These are phyloP conservation scores for Arctostaphylos glauca DNA, from an alignment of 148 eudicot species.

Conservation along the genomic window DNA sequence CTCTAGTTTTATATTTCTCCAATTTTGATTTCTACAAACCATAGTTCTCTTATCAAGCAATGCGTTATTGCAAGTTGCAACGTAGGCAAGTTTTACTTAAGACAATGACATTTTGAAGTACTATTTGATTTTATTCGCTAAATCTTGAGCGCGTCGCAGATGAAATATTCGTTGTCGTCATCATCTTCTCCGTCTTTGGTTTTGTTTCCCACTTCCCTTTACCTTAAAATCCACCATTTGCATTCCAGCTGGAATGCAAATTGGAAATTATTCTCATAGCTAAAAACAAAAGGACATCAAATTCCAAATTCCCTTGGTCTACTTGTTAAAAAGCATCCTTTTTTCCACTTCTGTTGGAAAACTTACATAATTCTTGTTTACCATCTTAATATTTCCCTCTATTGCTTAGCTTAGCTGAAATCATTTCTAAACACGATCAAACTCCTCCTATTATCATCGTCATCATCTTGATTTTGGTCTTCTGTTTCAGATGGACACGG, in stretches of 20 bases:
- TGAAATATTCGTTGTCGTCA: neutral
- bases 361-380: constrained; percentile 25
- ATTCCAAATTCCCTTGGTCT: constrained; percentile 38
- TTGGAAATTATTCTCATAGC: constrained; percentile 7
- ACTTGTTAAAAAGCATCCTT: constrained; percentile 22
- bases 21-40: neutral
- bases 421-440: constrained; percentile 14
- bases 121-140: neutral
- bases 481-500: constrained; percentile 61
- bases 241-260: constrained; percentile 27
- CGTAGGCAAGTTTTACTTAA: neutral
- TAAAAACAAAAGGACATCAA: constrained; percentile 24
- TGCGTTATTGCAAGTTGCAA: neutral
- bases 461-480: neutral
- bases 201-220: constrained; percentile 19
- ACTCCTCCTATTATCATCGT: neutral
- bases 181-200: constrained; percentile 15
- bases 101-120: neutral
- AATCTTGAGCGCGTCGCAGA: neutral
- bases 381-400: constrained; percentile 13
- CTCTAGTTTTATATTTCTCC: neutral
- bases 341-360: constrained; percentile 32
- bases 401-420: constrained; percentile 7
- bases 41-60: neutral
- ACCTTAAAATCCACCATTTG: constrained; percentile 21